These are phyloP conservation scores for Lichtheimia ramosa DNA, from an alignment of 371 early-diverging fungal genomes.

Conservation along the genomic window DNA sequence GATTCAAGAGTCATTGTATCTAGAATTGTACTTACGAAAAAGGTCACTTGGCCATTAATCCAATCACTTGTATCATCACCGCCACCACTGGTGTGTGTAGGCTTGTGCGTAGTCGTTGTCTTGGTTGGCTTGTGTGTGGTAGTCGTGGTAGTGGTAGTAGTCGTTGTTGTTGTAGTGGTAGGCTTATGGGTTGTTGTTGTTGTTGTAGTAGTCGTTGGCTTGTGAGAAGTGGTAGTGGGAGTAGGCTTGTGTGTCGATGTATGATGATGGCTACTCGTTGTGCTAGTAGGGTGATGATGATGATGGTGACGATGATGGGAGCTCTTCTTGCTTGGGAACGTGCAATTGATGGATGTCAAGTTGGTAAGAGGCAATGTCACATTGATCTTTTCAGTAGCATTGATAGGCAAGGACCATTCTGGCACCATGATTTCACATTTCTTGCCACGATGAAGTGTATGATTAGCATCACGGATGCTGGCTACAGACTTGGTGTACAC, in stretches of 20 bases:
- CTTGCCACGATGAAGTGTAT: constrained; percentile 11
- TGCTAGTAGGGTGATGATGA: constrained; percentile 8
- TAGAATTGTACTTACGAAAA: constrained; percentile 12
- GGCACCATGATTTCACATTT: constrained; percentile 13
- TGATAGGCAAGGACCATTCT: constrained; percentile 9
- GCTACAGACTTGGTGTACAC: constrained; percentile 4
- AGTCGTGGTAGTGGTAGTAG: constrained; percentile 12
- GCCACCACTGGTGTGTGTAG: constrained; percentile 7
- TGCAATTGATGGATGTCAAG: constrained; percentile 9
- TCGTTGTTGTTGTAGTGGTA: constrained; percentile 15
- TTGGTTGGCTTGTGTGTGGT: constrained; percentile 18
- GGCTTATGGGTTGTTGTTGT: constrained; percentile 18
- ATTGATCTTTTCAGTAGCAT: constrained; percentile 3
- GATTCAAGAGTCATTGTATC: no score
- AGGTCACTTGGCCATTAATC: constrained; percentile 30
- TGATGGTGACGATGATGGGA: constrained; percentile 10
- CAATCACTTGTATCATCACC: constrained; percentile 4
- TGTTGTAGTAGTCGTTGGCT: constrained; percentile 15
- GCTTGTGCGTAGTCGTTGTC: constrained; percentile 16
- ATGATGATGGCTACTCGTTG: neutral
- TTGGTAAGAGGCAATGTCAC: constrained; percentile 13
- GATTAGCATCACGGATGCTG: constrained; percentile 8
- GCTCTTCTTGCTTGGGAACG: constrained; percentile 7
- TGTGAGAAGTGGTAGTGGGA: constrained; percentile 9
- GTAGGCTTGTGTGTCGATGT: constrained; percentile 6